Conservation (phyloP, 306 rosid species). For the Lagenaria siceraria region DNA sequence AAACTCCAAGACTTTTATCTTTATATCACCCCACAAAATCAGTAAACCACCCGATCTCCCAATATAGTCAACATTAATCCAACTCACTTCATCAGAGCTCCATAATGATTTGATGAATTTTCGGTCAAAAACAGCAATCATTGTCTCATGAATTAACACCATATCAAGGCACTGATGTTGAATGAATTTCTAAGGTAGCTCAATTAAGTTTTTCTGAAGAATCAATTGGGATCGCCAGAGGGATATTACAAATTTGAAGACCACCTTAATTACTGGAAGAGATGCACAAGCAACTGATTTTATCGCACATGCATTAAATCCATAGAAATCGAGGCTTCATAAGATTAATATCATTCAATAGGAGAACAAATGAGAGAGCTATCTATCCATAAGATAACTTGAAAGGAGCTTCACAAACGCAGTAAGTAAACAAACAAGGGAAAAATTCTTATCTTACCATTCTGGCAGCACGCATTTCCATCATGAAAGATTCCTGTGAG, state of each 20-base stretch:
- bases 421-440: neutral
- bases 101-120: neutral
- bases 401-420: neutral
- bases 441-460: slow-evolving; percentile 37
- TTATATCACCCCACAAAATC: neutral
- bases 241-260: neutral
- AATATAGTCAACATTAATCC: neutral
- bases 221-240: neutral
- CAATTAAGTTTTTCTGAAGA: neutral
- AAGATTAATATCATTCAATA: neutral
- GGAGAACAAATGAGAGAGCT: neutral
- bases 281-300: neutral
- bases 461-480: slow-evolving; percentile 85
- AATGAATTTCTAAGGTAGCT: neutral
- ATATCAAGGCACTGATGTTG: neutral
- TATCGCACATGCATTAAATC: neutral
- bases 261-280: neutral
- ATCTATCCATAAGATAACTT: neutral
- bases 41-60: neutral
- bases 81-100: neutral
- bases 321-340: neutral
- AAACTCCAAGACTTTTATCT: neutral
- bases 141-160: neutral
- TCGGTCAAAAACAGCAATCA: neutral
- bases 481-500: slow-evolving; percentile 85